These are phyloP conservation scores for Aspergillus sp. DNA, from an alignment of 2,329 filamentous ascomycete species.

Conservation along the genomic window DNA sequence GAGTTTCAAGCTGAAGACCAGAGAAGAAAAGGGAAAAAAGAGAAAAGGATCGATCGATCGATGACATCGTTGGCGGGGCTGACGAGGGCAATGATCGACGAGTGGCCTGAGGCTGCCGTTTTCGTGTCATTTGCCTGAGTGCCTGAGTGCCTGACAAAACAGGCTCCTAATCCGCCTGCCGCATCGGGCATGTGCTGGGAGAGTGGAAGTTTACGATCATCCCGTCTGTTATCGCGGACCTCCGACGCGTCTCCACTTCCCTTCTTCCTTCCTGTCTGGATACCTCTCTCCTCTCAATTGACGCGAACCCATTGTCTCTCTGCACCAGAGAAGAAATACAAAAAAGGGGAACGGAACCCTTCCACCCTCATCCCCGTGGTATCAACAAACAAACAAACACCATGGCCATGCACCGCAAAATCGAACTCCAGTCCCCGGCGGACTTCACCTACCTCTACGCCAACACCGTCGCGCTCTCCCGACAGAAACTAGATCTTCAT, in stretches of 20 bases:
- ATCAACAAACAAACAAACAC: not conserved
- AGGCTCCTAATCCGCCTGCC: not conserved
- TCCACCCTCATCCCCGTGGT: no score
- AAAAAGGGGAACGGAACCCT: no score
- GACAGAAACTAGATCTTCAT: slow-evolving; percentile 49
- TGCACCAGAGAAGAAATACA: no score
- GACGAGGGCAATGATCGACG: slow-evolving; percentile 6
- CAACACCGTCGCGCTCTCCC: slow-evolving; percentile 46
- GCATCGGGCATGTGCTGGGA: not conserved
- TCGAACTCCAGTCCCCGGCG: slow-evolving; percentile 51
- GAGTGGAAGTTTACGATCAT: no score
- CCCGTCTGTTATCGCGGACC: not conserved
- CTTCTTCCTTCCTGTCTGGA: not conserved
- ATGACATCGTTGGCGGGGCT: slow-evolving; percentile 23
- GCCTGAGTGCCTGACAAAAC: not conserved
- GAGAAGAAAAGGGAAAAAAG: not conserved
- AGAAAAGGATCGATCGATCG: slow-evolving; percentile 10
- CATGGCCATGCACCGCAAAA: slow-evolving; percentile 42
- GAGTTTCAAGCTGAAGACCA: slow-evolving; percentile 1
- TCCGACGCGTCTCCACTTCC: not conserved
- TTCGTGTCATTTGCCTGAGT: not conserved
- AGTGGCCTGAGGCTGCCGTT: slow-evolving; percentile 14
- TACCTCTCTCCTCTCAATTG: no score
- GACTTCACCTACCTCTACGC: slow-evolving; percentile 51
- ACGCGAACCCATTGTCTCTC: no score